Conservation (phyloP, 1,284 basidiomycete genomes). For the Earliella scabrosa region DNA sequence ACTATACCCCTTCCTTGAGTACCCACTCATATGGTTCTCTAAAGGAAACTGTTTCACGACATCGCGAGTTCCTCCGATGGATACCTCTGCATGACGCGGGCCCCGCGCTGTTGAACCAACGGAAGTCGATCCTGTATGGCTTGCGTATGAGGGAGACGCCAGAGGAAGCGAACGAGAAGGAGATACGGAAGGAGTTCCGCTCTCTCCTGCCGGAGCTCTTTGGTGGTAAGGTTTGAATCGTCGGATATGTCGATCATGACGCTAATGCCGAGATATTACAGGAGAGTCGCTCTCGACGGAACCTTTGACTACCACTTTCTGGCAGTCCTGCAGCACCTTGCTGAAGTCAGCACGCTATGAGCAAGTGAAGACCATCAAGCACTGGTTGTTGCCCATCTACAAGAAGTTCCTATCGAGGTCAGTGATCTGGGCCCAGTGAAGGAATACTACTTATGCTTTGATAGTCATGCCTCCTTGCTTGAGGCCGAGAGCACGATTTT, state of each 20-base stretch:
- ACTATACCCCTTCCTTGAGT: background rate
- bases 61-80: conserved; percentile 67
- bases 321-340: conserved; percentile 48
- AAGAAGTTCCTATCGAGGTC: conserved; percentile 56
- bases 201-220: conserved; percentile 68
- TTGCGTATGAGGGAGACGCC: conserved; percentile 65
- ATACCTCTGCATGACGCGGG: conserved; percentile 67
- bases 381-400: conserved; percentile 73
- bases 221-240: conserved; percentile 48
- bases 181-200: conserved; percentile 72
- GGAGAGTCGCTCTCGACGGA: conserved; percentile 33
- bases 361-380: conserved; percentile 65
- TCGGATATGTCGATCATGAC: background rate
- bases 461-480: conserved; percentile 11
- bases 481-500: conserved; percentile 17
- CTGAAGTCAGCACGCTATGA: conserved; percentile 66
- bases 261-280: conserved; percentile 20
- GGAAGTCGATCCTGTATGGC: conserved; percentile 71
- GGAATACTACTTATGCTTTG: background rate
- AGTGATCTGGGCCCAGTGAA: conserved; percentile 12
- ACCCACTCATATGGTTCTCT: background rate
- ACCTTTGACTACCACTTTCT: conserved; percentile 44
- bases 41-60: conserved; percentile 53
- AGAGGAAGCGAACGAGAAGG: conserved; percentile 68
- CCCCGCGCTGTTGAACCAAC: conserved; percentile 63